Conservation (phyloP, 169 alveolate species). For the Cryptosporidium sp. region DNA sequence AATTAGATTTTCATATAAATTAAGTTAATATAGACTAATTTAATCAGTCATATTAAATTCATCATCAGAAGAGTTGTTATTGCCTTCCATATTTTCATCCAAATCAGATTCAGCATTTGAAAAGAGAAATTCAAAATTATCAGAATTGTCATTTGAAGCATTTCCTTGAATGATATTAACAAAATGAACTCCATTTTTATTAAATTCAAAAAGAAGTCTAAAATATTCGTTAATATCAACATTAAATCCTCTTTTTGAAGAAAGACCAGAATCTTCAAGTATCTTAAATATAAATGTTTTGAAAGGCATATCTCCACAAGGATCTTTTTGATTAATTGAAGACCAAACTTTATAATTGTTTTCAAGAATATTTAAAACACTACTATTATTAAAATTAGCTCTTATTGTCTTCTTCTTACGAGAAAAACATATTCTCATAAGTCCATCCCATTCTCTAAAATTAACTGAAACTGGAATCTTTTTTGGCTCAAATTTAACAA, state of each 20-base stretch:
- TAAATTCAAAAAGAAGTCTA: constrained; percentile 88
- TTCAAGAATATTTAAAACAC: constrained; percentile 92
- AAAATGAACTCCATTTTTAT: constrained; percentile 90
- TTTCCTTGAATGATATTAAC: constrained; percentile 33
- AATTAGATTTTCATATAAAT: no score
- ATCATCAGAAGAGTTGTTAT: constrained; percentile 4
- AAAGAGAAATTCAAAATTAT: constrained; percentile 6
- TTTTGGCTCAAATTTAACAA: constrained; percentile 97
- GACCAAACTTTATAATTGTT: constrained; percentile 92
- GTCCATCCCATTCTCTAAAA: constrained; percentile 98
- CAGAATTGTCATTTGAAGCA: background rate
- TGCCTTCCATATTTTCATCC: constrained; percentile 24
- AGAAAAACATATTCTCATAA: constrained; percentile 96
- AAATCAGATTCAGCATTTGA: constrained; percentile 6
- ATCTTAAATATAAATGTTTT: constrained; percentile 77
- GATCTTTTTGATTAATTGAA: constrained; percentile 82
- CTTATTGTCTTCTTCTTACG: constrained; percentile 97
- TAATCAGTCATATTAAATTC: background rate
- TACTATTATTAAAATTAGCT: constrained; percentile 94
- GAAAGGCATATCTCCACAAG: constrained; percentile 76
- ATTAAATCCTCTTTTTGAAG: constrained; percentile 86
- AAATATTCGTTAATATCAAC: constrained; percentile 90
- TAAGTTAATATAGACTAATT: no score
- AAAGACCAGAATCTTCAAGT: constrained; percentile 82
- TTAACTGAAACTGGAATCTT: constrained; percentile 83